Evolutionary conservation across 805 yeast genomes (phyloP).

Genomic region (Lipomyces starkeyi): DNA sequence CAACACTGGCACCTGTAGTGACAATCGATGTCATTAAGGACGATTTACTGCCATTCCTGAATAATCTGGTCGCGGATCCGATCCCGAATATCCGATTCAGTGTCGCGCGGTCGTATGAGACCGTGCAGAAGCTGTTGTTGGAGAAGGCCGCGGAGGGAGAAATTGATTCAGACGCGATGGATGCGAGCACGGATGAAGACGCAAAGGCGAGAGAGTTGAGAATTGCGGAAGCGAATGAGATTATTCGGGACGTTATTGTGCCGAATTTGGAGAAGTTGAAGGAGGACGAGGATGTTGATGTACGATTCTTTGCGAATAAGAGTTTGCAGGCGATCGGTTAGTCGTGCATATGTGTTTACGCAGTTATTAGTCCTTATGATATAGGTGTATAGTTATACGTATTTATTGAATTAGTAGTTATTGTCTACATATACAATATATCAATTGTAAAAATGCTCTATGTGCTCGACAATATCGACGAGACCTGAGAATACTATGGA

Average conservation of each 20-base stretch:
- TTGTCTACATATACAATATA: constrained; percentile 1
- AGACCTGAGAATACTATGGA: neutral
- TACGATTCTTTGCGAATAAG: constrained; percentile 72
- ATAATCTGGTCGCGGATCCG: constrained; percentile 71
- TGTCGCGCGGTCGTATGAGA: constrained; percentile 82
- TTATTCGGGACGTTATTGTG: constrained; percentile 56
- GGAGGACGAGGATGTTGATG: constrained; percentile 84
- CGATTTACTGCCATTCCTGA: constrained; percentile 79
- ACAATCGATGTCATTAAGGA: constrained; percentile 59
- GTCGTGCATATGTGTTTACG: constrained; percentile 4
- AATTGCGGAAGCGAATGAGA: constrained; percentile 38
- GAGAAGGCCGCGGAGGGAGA: constrained; percentile 38
- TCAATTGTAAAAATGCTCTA: neutral
- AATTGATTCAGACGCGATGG: constrained; percentile 34
- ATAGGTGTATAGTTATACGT: constrained; percentile 4
- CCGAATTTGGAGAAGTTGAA: constrained; percentile 69
- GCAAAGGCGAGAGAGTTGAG: constrained; percentile 13
- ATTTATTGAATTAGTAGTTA: neutral
- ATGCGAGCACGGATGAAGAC: constrained; percentile 26
- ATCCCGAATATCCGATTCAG: constrained; percentile 97
- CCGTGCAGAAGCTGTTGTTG: constrained; percentile 60
- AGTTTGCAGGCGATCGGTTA: constrained; percentile 31
- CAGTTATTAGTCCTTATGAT: neutral
- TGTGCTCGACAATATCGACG: neutral
- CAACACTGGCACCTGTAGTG: constrained; percentile 80